Base-by-base conservation (phyloP, 257 asterid genomes). In the Solanum habrochaites region DNA sequence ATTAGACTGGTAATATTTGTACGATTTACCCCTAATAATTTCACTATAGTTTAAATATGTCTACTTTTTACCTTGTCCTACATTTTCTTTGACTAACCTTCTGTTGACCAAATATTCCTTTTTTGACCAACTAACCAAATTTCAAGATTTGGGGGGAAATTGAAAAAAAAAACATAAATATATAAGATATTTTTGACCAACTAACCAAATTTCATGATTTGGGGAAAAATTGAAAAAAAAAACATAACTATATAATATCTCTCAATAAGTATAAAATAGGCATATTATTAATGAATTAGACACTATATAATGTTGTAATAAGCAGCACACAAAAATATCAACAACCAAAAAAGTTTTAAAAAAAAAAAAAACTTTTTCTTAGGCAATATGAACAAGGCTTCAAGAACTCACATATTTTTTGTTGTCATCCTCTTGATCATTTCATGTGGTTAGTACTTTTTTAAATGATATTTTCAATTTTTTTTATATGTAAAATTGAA, bases 1-100 rank as follows among this genome's bases (percentile, higher is more conserved):
- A 56, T 0, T 2, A 52, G 0, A 52, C 1, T 52, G 0, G n/a
- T 52, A 23, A 1, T 6, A 52, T 52, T 52, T 52, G 0, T 52
- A 18, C 1, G 6, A 10, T 52, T 52, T 4, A 4, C 32, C 35
- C 35, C 35, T 29, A 29, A 69, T 15, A 15, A 69, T 29, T 69
- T 69, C 35, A 29, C 35, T 35, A 14, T 29, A 1, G 31, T 31
- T 69, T 73, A 7, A 5, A 74, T 74, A 4, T 74, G 7, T 29
- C 25, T 1, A 64, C 11, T 25, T 21, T 71, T 35, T 37, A 0
- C 4, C 13, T 71, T 25, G n/a, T 56, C 64, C 64, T 69, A 72
- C n/a, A 35, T 13, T 75, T 75, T 45, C 58, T 42, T 13, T 25
- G 47, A 42, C 58, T 42, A 75, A n/a, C 23, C 35, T 13, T 74